Evolutionary conservation across 805 yeast species (phyloP).

Genomic region (Metschnikowia kunwiensis): DNA sequence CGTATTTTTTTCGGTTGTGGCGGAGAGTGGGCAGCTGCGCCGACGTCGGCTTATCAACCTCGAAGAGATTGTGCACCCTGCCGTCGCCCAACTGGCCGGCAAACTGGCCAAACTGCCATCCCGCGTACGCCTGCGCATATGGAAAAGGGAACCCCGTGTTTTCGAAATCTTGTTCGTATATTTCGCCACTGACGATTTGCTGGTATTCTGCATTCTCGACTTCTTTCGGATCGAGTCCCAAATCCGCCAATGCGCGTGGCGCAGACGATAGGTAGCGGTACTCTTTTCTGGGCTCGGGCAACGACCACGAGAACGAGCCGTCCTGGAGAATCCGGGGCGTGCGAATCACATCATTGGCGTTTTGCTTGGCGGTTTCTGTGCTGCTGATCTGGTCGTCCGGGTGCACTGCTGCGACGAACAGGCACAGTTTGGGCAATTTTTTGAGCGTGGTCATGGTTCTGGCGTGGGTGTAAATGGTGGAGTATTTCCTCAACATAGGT

Average conservation of each 20-base stretch:
- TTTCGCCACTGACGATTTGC: constrained; percentile 60
- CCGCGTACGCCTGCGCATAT: constrained; percentile 90
- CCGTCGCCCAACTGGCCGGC: constrained; percentile 99
- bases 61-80: constrained; percentile 79
- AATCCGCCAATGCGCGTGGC: constrained; percentile 54
- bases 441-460: constrained; percentile 21
- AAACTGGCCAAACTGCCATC: constrained; percentile 93
- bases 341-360: constrained; percentile 30
- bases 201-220: constrained; percentile 44
- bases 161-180: constrained; percentile 25
- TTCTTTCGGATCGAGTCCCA: constrained; percentile 49
- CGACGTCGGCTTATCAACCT: constrained; percentile 43
- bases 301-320: constrained; percentile 71
- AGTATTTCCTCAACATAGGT: neutral
- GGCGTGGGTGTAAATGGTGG: neutral
- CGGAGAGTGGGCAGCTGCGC: constrained; percentile 3
- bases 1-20: constrained; percentile 44
- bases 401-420: constrained; percentile 25
- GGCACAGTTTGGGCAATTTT: constrained; percentile 29
- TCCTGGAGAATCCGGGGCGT: constrained; percentile 40
- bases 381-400: constrained; percentile 33
- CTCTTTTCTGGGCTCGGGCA: constrained; percentile 59
- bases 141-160: constrained; percentile 52
- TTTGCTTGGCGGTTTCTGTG: constrained; percentile 26
- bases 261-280: constrained; percentile 58